Evolutionary conservation across 208 protist genomes (phyloP).

Genomic region (Porcisia hertigi): DNA sequence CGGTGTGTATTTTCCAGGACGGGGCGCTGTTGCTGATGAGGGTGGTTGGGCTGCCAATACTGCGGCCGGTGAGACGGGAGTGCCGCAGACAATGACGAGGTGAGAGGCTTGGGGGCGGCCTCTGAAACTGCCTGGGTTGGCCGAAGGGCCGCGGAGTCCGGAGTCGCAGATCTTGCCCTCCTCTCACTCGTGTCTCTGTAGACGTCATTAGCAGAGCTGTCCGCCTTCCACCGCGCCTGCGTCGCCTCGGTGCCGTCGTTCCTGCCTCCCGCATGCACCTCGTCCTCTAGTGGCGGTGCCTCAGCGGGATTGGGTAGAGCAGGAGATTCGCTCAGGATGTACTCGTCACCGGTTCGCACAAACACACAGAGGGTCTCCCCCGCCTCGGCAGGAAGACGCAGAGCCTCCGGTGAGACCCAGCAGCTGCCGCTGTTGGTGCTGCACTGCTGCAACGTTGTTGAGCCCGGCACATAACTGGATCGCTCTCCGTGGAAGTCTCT

Average conservation of each 20-base stretch:
- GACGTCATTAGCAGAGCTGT: not conserved
- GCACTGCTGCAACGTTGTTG: not conserved
- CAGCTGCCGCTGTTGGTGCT: not conserved
- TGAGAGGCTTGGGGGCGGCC: not conserved
- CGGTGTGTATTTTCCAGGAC: not conserved
- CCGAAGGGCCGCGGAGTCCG: not conserved
- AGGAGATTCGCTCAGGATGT: slow-evolving; percentile 6
- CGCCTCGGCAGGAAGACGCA: slow-evolving; percentile 34
- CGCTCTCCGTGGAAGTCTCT: not conserved
- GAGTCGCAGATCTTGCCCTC: not conserved
- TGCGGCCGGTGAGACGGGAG: not conserved
- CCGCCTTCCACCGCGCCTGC: not conserved
- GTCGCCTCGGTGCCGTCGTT: not conserved
- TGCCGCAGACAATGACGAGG: not conserved
- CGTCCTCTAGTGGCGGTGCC: not conserved
- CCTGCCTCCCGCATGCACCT: not conserved
- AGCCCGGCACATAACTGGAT: not conserved
- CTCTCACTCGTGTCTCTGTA: not conserved
- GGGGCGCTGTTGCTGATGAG: not conserved
- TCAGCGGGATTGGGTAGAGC: not conserved
- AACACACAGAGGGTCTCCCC: slow-evolving; percentile 22
- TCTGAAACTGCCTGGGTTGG: not conserved
- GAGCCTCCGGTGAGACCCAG: slow-evolving; percentile 36
- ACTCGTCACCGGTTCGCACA: slow-evolving; percentile 32
- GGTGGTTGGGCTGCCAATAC: not conserved